Evolutionary conservation across 805 yeast species (phyloP).

Genomic region (Metschnikowia orientalis): DNA sequence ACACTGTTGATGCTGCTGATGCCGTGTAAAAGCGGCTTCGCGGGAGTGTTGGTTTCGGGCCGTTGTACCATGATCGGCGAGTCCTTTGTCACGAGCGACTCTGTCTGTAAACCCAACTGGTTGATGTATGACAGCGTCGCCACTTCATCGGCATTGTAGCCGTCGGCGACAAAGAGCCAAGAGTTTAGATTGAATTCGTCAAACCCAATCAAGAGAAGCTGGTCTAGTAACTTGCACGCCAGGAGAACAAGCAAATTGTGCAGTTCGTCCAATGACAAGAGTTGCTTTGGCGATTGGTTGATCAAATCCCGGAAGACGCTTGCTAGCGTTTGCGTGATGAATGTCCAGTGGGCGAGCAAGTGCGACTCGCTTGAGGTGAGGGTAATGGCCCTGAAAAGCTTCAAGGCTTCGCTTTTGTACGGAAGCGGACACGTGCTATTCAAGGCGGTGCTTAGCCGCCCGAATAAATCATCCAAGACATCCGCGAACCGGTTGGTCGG

Average conservation of each 20-base stretch:
- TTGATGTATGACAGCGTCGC: slow-evolving; percentile 44
- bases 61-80: slow-evolving; percentile 36
- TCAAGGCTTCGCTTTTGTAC: slow-evolving; percentile 43
- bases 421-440: slow-evolving; percentile 29
- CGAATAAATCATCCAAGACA: slow-evolving; percentile 45
- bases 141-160: slow-evolving; percentile 37
- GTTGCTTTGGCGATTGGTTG: slow-evolving; percentile 21
- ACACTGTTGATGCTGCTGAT: slow-evolving; percentile 37
- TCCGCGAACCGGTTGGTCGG: slow-evolving; percentile 54
- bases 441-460: slow-evolving; percentile 30
- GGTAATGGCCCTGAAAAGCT: slow-evolving; percentile 60
- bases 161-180: slow-evolving; percentile 82
- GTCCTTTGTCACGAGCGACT: slow-evolving; percentile 28
- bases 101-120: slow-evolving; percentile 34
- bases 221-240: slow-evolving; percentile 76
- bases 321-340: slow-evolving; percentile 59
- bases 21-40: slow-evolving; percentile 46
- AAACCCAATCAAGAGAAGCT: slow-evolving; percentile 57
- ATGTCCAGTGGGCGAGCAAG: slow-evolving; percentile 65
- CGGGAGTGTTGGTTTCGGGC: slow-evolving; percentile 20
- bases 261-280: slow-evolving; percentile 26
- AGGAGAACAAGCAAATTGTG: slow-evolving; percentile 45
- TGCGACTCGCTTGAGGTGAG: slow-evolving; percentile 61
- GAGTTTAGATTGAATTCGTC: slow-evolving; percentile 77
- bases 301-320: slow-evolving; percentile 41